These are phyloP conservation scores for Silene uniflora DNA, from an alignment of 148 eudicot genomes.

Conservation along the genomic window DNA sequence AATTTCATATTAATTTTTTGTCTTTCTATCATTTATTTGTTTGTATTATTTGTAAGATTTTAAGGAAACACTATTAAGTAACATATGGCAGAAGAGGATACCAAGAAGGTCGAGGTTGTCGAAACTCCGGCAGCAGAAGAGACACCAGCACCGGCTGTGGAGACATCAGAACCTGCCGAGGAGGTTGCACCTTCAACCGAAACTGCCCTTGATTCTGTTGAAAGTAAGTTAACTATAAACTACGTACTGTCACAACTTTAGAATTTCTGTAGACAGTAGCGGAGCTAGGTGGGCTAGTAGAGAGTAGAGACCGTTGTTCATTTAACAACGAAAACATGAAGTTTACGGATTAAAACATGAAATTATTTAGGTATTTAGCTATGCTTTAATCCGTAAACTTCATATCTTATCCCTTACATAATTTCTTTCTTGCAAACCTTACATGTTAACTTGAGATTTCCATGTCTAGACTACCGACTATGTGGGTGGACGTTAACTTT, in stretches of 20 bases:
- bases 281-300: too few species aligned
- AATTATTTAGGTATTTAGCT: too few species aligned
- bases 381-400: too few species aligned
- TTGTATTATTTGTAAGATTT: neutral
- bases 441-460: too few species aligned
- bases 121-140: slow-evolving; percentile 16
- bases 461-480: too few species aligned
- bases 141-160: slow-evolving; percentile 19
- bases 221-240: slow-evolving; percentile 41
- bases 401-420: too few species aligned
- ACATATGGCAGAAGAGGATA: slow-evolving; percentile 27
- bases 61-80: neutral
- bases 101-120: slow-evolving; percentile 19
- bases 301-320: too few species aligned
- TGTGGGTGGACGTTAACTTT: too few species aligned
- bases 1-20: neutral
- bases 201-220: slow-evolving; percentile 36
- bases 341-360: too few species aligned
- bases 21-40: neutral
- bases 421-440: too few species aligned
- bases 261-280: too few species aligned
- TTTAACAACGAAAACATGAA: too few species aligned
- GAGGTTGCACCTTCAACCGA: slow-evolving; percentile 36
- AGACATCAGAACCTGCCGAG: slow-evolving; percentile 31
- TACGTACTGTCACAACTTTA: neutral